Evolutionary conservation across 306 rosid species (phyloP).

Genomic region (Rosa multiflora): DNA sequence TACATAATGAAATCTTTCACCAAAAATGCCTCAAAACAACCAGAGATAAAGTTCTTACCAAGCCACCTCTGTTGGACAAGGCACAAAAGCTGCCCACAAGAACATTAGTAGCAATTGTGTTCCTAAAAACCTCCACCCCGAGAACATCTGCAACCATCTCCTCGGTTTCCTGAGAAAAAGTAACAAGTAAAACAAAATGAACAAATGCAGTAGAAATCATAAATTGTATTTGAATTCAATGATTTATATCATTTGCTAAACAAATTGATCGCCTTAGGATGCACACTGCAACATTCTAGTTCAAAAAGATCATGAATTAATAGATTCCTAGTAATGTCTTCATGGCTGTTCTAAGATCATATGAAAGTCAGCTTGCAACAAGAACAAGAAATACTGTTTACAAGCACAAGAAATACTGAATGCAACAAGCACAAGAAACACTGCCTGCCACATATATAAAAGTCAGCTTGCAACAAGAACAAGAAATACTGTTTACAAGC

Average conservation of each 20-base stretch:
- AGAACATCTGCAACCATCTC: constrained; percentile 92
- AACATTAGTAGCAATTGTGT: constrained; percentile 85
- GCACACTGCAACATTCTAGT: not conserved
- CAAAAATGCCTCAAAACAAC: not conserved
- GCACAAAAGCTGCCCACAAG: constrained; percentile 92
- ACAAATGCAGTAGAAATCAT: not conserved
- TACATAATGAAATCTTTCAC: not conserved
- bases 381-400: not conserved
- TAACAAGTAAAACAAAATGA: not conserved
- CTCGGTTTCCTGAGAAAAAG: constrained; percentile 68
- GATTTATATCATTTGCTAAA: not conserved
- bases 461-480: not conserved
- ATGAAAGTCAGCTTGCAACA: not conserved
- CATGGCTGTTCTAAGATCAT: not conserved
- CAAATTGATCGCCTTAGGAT: not conserved
- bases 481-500: not conserved
- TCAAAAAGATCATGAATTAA: not conserved
- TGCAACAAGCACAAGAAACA: not conserved
- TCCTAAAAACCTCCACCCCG: constrained; percentile 96
- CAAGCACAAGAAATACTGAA: not conserved
- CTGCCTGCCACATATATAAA: not conserved
- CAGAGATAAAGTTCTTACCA: constrained; percentile 46
- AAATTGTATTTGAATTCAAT: not conserved
- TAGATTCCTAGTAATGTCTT: not conserved
- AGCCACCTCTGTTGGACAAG: constrained; percentile 86